Conservation (phyloP, 768 basidiomycete species). For the Boletus subparvulus region DNA sequence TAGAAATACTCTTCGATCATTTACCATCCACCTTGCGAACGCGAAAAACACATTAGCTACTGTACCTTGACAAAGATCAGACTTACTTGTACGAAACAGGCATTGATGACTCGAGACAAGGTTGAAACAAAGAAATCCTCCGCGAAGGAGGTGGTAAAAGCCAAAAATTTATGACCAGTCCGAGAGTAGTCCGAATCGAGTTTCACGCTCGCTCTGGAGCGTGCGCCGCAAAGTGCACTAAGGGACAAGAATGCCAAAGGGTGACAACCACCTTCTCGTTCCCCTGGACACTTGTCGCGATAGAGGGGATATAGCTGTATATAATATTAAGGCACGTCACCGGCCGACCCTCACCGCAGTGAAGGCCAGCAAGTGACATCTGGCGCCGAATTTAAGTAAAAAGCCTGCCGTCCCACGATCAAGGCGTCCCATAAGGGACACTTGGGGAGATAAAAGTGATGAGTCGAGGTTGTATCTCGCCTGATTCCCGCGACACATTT, state of each 20-base stretch:
- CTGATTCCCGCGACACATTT: constrained; percentile 60
- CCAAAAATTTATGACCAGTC: constrained; percentile 22
- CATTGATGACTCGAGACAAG: background rate
- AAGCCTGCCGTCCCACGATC: background rate
- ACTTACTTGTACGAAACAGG: background rate
- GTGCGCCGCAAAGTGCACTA: constrained; percentile 31
- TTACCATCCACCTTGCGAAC: background rate
- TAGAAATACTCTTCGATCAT: background rate
- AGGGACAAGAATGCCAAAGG: constrained; percentile 16
- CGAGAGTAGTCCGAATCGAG: constrained; percentile 36
- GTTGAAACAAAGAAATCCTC: background rate
- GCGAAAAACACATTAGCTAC: background rate
- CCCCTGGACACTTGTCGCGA: constrained; percentile 6
- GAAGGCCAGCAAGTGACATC: background rate
- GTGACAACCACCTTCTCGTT: constrained; percentile 18
- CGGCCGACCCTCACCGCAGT: no score
- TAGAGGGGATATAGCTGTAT: no score
- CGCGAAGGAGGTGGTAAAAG: constrained; percentile 6
- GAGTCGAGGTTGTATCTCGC: constrained; percentile 22
- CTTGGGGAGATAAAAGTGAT: constrained; percentile 16
- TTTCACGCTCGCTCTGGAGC: constrained; percentile 19
- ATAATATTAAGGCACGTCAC: no score
- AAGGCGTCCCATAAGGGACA: constrained; percentile 16
- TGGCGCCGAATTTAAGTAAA: background rate
- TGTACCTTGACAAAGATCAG: background rate